phyloP scores from a whole-genome alignment of 2,329 filamentous ascomycete genomes.

The Fusarium tjaetaba region DNA sequence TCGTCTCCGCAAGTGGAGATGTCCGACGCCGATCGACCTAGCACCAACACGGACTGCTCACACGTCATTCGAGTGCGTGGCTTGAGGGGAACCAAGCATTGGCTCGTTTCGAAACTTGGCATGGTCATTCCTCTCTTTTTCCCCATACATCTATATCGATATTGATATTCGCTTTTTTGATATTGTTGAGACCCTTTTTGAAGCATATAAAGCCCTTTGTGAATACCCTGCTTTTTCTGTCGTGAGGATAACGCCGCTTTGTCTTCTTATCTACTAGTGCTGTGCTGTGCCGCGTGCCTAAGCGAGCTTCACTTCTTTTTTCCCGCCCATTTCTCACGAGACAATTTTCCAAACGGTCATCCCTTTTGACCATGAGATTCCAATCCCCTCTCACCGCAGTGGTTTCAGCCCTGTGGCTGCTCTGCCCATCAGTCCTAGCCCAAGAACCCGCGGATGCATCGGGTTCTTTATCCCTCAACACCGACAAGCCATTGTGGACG shows the following conservation, averaged over 20 bases:
- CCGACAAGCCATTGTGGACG: constrained; percentile 41
- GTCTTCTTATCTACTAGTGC: background rate
- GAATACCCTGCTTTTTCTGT: background rate
- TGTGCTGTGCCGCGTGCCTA: constrained; percentile 5
- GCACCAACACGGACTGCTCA: background rate
- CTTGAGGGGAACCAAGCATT: constrained; percentile 29
- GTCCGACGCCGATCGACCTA: constrained; percentile 11
- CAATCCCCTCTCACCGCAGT: constrained; percentile 13
- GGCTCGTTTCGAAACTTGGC: constrained; percentile 23
- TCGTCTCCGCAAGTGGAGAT: background rate
- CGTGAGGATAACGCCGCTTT: background rate
- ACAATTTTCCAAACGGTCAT: background rate
- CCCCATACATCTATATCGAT: background rate
- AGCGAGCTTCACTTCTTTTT: background rate
- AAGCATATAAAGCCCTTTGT: constrained; percentile 6
- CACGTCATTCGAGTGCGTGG: constrained; percentile 29
- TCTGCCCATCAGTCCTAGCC: constrained; percentile 18
- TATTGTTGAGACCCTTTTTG: background rate
- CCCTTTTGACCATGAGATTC: constrained; percentile 21
- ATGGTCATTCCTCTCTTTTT: background rate
- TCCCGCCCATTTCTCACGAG: background rate
- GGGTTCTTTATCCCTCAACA: constrained; percentile 32
- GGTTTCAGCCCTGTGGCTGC: constrained; percentile 26
- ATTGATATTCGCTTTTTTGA: background rate
- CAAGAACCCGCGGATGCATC: constrained; percentile 5